Conservation (phyloP, 495 filamentous ascomycete genomes). For the Lineolata rhizophorae region DNA sequence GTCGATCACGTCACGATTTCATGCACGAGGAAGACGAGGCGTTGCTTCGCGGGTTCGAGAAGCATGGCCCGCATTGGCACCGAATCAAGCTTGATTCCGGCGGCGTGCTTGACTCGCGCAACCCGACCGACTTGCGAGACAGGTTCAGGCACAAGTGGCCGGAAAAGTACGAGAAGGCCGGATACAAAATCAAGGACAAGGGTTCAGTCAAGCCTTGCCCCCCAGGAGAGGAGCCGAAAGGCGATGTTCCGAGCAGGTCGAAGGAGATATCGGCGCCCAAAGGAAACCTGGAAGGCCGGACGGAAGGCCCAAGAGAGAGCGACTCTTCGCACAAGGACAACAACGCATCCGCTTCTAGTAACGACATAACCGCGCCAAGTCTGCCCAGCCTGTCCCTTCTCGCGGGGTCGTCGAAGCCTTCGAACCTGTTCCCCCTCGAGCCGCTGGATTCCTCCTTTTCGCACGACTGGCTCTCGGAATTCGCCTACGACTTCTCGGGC, state of each 20-base stretch:
- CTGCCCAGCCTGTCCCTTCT: too few species aligned
- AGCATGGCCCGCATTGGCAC: slow-evolving; percentile 63
- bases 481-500: slow-evolving; percentile 8
- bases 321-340: background rate
- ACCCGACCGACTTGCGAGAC: slow-evolving; percentile 63
- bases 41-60: slow-evolving; percentile 50
- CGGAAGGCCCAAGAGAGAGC: background rate
- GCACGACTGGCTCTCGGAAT: slow-evolving; percentile 6
- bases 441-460: slow-evolving; percentile 5
- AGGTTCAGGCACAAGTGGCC: slow-evolving; percentile 64
- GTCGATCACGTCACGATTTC: slow-evolving; percentile 35
- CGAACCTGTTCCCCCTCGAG: slow-evolving; percentile 6
- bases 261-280: background rate
- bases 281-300: background rate
- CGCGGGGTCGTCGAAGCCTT: too few species aligned
- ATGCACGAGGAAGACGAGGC: slow-evolving; percentile 55
- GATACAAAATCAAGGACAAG: slow-evolving; percentile 10
- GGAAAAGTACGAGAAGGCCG: slow-evolving; percentile 37
- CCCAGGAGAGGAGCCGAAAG: background rate
- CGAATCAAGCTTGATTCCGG: slow-evolving; percentile 50
- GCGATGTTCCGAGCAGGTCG: slow-evolving; percentile 3
- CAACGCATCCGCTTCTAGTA: slow-evolving; percentile 1
- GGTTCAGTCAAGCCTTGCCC: too few species aligned
- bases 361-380: too few species aligned
- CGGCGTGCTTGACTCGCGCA: slow-evolving; percentile 34